Evolutionary conservation across 768 basidiomycete genomes (phyloP).

Genomic region (Lentinula guzmanii): DNA sequence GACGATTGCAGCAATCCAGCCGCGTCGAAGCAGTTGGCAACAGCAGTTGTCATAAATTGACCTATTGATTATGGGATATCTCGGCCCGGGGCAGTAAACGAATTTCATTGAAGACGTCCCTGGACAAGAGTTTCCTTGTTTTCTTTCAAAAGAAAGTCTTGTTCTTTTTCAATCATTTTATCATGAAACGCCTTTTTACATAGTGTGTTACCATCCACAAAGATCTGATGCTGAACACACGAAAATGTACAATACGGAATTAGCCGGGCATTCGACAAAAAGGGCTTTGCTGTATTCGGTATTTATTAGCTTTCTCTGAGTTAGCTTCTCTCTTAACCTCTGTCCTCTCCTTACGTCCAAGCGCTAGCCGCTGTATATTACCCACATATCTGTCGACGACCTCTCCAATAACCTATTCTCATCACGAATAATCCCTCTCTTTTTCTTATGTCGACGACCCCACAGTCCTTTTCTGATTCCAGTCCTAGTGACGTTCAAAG

Average conservation of each 20-base stretch:
- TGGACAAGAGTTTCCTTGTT: not conserved
- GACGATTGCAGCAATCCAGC: not conserved
- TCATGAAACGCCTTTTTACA: not conserved
- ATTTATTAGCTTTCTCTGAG: not conserved
- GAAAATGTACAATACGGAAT: constrained; percentile 30
- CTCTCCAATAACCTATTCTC: constrained; percentile 1
- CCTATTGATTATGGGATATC: not conserved
- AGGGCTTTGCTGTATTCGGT: not conserved
- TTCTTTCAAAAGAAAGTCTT: not conserved
- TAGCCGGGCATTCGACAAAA: constrained; percentile 18
- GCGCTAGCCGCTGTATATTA: constrained; percentile 7
- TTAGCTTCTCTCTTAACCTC: not conserved
- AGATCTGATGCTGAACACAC: not conserved
- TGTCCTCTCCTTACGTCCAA: constrained; percentile 6
- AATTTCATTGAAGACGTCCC: not conserved
- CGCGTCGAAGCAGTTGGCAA: not conserved
- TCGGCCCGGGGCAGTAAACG: not conserved
- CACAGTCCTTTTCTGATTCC: not conserved
- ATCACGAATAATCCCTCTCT: constrained; percentile 1
- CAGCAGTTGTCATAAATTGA: not conserved
- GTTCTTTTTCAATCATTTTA: not conserved
- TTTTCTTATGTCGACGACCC: not conserved
- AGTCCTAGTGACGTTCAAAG: constrained; percentile 2
- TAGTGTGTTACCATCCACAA: not conserved
- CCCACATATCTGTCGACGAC: not conserved